Percentiles rank a stretch among this genome's conserved stretches.
Evolutionary conservation across 257 asterid species (phyloP).

Genomic region (Scutellaria baicalensis): DNA sequence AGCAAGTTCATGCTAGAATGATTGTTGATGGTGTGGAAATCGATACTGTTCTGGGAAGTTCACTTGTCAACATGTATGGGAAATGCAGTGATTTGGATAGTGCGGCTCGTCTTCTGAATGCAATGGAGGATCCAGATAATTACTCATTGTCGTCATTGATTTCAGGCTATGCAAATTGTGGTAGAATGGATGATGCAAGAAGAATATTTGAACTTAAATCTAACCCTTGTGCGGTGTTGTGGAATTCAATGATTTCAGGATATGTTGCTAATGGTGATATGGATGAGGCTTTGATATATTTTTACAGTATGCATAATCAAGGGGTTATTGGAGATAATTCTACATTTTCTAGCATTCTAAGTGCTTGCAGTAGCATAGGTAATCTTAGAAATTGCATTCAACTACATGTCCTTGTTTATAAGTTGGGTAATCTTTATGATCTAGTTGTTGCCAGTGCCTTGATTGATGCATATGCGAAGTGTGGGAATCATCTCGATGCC

Average conservation of each 20-base stretch:
- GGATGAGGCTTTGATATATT: conserved; percentile 43
- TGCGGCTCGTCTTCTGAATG: conserved; percentile 34
- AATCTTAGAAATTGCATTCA: conserved; percentile 36
- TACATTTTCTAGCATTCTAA: conserved; percentile 54
- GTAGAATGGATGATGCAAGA: conserved; percentile 65
- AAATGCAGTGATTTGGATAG: conserved; percentile 62
- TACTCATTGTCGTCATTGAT: conserved; percentile 73
- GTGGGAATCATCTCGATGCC: conserved; percentile 48
- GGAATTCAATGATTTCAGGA: conserved; percentile 78
- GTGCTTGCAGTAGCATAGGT: conserved; percentile 55
- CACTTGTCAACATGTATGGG: conserved; percentile 76
- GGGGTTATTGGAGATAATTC: conserved; percentile 50
- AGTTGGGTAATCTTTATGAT: conserved; percentile 45
- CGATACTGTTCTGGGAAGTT: conserved; percentile 63
- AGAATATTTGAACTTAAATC: conserved; percentile 35
- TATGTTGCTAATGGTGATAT: conserved; percentile 41
- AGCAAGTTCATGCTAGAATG: conserved; percentile 70
- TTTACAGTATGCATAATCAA: conserved; percentile 38
- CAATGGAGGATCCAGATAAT: conserved; percentile 50
- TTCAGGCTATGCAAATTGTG: conserved; percentile 51
- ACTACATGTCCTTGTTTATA: conserved; percentile 45
- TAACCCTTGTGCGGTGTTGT: conserved; percentile 49
- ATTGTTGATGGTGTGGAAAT: conserved; percentile 37
- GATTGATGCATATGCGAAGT: conserved; percentile 63
- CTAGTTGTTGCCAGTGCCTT: conserved; percentile 61